A percentile compares a stretch with the other conserved stretches of the same genome.
phyloP scores from a whole-genome alignment of 73 alveolate genomes.

The Halteria grandinella region DNA sequence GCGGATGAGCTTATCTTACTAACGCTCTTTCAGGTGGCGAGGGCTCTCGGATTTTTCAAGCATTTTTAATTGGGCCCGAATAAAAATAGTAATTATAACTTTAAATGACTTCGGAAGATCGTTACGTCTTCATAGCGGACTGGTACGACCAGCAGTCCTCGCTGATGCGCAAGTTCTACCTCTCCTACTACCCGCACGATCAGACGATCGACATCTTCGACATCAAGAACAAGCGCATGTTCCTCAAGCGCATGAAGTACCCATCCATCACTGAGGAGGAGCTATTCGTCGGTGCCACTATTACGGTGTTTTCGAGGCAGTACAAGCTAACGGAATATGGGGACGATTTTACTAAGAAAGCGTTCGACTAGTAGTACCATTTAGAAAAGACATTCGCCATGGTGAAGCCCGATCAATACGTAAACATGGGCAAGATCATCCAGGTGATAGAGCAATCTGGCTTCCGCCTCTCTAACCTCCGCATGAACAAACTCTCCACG shows the following conservation, averaged over 20 bases:
- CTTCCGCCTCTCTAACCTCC: conserved; percentile 83
- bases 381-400: conserved; percentile 82
- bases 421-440: conserved; percentile 90
- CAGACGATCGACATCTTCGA: conserved; percentile 94
- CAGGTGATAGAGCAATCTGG: conserved; percentile 81
- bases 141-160: conserved; percentile 93
- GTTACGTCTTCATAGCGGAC: conserved; percentile 91
- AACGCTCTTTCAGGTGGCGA: no score
- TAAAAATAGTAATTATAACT: neutral
- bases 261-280: conserved; percentile 82
- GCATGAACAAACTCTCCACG: conserved; percentile 82
- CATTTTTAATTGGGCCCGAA: no score
- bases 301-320: conserved; percentile 89
- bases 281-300: conserved; percentile 86
- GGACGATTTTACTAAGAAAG: conserved; percentile 89
- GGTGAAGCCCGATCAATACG: conserved; percentile 95
- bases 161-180: conserved; percentile 76
- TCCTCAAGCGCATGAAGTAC: conserved; percentile 83
- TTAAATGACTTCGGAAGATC: conserved; percentile 63
- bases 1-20: no score
- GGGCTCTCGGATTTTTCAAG: no score
- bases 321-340: conserved; percentile 91
- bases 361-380: conserved; percentile 73
- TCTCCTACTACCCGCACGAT: conserved; percentile 86
- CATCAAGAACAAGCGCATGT: conserved; percentile 83